Conservation (phyloP, 2,329 filamentous ascomycete species). For the Thielaviopsis musarum region DNA sequence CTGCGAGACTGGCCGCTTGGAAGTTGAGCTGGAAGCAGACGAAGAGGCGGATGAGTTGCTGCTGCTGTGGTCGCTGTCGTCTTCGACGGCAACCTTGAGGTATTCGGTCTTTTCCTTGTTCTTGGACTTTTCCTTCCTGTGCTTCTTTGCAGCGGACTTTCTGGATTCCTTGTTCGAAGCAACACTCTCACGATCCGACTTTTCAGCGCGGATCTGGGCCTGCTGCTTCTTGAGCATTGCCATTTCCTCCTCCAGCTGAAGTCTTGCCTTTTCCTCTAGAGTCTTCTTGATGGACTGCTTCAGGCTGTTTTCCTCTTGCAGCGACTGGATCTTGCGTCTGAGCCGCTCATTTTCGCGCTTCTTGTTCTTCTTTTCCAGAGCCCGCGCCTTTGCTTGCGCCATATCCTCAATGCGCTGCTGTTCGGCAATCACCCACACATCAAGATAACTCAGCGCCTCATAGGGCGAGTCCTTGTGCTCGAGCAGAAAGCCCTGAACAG, state of each 20-base stretch:
- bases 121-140: neutral
- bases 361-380: neutral
- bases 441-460: constrained; percentile 34
- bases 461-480: constrained; percentile 42
- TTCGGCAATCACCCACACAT: constrained; percentile 7
- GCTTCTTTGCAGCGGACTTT: neutral
- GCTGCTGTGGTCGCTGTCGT: neutral
- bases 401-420: constrained; percentile 1
- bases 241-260: constrained; percentile 1
- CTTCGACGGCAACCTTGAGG: neutral
- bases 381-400: neutral
- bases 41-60: neutral
- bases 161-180: neutral
- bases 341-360: constrained; percentile 1
- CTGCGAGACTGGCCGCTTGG: neutral
- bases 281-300: constrained; percentile 7
- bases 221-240: neutral
- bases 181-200: neutral
- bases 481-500: constrained; percentile 48
- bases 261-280: neutral
- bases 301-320: constrained; percentile 5
- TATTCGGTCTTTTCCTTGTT: neutral
- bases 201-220: neutral
- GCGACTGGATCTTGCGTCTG: neutral
- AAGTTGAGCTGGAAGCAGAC: neutral